Conservation (phyloP, 192 early-diverging fungal genomes). For the Backusella luteola region DNA sequence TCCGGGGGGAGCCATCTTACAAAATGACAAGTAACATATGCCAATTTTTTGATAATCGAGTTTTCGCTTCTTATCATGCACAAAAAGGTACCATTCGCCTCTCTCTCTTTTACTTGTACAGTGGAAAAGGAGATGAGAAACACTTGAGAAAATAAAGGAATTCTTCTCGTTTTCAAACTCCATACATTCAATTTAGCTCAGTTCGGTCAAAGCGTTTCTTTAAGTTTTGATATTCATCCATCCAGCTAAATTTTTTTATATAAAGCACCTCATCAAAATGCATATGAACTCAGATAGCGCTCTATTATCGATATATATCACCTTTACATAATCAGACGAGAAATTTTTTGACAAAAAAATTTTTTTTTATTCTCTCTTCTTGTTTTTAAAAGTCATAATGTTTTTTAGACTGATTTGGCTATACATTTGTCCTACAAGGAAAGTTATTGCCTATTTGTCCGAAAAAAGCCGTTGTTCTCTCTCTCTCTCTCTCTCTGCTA, state of each 20-base stretch:
- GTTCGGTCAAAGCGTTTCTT: background rate
- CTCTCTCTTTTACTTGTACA: background rate
- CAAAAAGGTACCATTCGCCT: background rate
- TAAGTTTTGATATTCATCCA: background rate
- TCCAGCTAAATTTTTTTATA: background rate
- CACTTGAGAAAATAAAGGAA: background rate
- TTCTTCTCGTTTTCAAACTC: background rate
- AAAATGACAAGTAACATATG: background rate
- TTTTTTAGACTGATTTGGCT: background rate
- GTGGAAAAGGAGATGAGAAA: background rate
- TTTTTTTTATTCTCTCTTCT: background rate
- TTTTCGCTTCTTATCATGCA: background rate
- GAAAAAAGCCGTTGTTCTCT: background rate
- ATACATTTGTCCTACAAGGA: background rate
- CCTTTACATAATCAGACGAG: background rate
- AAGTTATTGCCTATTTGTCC: background rate
- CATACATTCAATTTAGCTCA: background rate
- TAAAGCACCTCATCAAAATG: background rate
- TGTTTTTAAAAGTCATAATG: background rate
- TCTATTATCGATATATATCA: background rate
- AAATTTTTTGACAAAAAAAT: background rate
- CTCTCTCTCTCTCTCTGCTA: background rate
- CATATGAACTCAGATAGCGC: background rate
- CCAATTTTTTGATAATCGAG: background rate
- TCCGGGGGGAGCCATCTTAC: background rate